Evolutionary conservation across 2,329 filamentous ascomycete genomes (phyloP), one percentile per base, ranked within the genome.

Genomic region (Zasmidium cellare): DNA sequence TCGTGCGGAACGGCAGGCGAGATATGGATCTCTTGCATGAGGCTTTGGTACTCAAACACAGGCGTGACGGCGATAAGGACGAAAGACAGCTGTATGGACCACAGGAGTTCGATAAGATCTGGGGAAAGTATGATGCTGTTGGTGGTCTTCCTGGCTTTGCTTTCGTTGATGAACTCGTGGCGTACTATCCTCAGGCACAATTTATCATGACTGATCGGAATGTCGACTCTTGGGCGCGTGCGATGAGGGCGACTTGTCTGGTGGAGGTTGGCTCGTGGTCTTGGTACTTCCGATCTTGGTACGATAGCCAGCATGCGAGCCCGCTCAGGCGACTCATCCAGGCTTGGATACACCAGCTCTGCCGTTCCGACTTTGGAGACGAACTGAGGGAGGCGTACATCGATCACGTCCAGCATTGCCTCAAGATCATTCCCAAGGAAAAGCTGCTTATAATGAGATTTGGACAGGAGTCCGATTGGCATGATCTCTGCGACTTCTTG

Each of bases 141-240:
- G 59, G 52, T 7, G 64, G 63, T 44, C 45, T 58, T 23, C 62
- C 75, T 0, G 67, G 64, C 3, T 62, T 57, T 3, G 59, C 67
- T 12, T 76, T 77, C 56, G 69, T 66, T 1, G 65, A 67, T 23
- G 75, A 77, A 47, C 61, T 77, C 2, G 59, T 71, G 9, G 50
- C 58, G 65, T 83, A 84, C 14, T 89, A 89, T 69, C 86, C 87
- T 1, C 83, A 88, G 53, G 87, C 86, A 56, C 88, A 88, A 72
- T 82, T 89, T 55, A 81, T 89, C 53, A 46, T 66, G 5, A 66
- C 64, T 2, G 57, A 60, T 20, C 53, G 64, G 3, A 60, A 66
- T 16, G 53, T 56, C 9, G 57, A 59, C 20, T 55, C 45, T 7
- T 65, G 62, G 64, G 28, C 20, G 9, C 28, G 24, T 11, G 23